A percentile compares a stretch with the other conserved stretches of the same genome.
Conservation (phyloP, 2,329 filamentous ascomycete genomes). For the Cladorrhinum sp. region DNA sequence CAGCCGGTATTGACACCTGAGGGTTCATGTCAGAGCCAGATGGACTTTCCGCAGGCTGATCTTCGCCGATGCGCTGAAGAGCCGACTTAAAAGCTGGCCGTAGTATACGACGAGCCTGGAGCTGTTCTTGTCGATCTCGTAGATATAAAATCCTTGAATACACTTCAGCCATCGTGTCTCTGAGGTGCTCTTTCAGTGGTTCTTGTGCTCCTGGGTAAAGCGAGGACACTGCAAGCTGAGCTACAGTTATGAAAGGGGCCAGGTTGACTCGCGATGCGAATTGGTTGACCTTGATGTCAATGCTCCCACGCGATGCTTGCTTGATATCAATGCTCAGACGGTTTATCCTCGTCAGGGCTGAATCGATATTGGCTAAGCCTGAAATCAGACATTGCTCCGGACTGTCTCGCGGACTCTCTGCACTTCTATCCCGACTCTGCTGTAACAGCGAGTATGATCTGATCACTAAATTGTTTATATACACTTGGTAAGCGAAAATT, state of each 20-base stretch:
- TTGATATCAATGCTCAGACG: not conserved
- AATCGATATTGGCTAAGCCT: not conserved
- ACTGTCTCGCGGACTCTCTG: too few species aligned
- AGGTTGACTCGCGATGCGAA: not conserved
- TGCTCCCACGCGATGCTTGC: not conserved
- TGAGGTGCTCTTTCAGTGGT: not conserved
- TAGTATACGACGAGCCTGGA: not conserved
- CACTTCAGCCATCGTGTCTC: not conserved
- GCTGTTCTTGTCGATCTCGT: not conserved
- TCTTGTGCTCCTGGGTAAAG: not conserved
- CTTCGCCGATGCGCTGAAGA: not conserved
- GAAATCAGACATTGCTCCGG: too few species aligned
- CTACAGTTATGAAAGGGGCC: not conserved
- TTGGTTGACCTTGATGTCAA: not conserved
- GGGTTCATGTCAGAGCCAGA: too few species aligned
- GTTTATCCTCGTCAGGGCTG: not conserved
- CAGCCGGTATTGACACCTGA: too few species aligned
- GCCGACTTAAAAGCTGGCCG: not conserved
- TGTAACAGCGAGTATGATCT: not conserved
- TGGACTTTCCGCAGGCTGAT: not conserved
- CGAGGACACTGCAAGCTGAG: not conserved
- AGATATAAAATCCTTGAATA: not conserved
- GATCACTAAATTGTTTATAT: not conserved
- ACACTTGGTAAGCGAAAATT: too few species aligned
- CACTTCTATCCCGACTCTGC: too few species aligned